Percentiles rank a stretch among this genome's conserved stretches.
Evolutionary conservation across 352 stramenopile genomes (phyloP).

Genomic region (Nothophytophthora sp.): DNA sequence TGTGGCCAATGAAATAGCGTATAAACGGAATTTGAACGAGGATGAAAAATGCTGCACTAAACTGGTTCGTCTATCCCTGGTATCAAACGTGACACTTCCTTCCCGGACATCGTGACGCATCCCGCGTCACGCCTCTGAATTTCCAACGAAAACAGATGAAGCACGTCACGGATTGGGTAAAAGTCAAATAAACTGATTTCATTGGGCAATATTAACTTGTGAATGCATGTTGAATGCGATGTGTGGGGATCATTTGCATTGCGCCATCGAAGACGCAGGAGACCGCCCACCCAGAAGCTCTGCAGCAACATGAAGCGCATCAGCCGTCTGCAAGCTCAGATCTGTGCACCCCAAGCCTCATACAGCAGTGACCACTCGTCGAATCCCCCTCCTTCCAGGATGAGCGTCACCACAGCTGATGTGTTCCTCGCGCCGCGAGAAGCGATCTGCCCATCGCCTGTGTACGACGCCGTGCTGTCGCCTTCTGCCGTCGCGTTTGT

Average conservation of each 20-base stretch:
- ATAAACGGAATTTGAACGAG: background rate
- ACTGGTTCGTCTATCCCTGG: no score
- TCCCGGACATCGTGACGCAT: slow-evolving; percentile 9
- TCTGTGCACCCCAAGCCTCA: slow-evolving; percentile 12
- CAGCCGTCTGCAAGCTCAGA: slow-evolving; percentile 34
- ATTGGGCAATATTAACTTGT: no score
- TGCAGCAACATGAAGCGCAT: slow-evolving; percentile 47
- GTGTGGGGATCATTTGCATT: no score
- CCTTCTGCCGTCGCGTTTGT: slow-evolving; percentile 89
- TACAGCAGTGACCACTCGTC: background rate
- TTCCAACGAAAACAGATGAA: no score
- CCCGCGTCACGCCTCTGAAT: no score
- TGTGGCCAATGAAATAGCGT: slow-evolving; percentile 6
- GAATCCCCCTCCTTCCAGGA: no score
- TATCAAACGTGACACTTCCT: no score
- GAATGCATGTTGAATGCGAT: no score
- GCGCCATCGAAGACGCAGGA: no score
- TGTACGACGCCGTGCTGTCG: slow-evolving; percentile 80
- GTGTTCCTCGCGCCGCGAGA: slow-evolving; percentile 35
- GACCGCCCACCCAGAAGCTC: background rate
- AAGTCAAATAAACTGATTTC: no score
- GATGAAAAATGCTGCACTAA: background rate
- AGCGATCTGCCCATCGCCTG: slow-evolving; percentile 11
- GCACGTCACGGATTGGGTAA: no score
- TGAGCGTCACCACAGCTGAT: no score